phyloP scores from a whole-genome alignment of 2,329 filamentous ascomycete species.

The Zopfia rhizophila region DNA sequence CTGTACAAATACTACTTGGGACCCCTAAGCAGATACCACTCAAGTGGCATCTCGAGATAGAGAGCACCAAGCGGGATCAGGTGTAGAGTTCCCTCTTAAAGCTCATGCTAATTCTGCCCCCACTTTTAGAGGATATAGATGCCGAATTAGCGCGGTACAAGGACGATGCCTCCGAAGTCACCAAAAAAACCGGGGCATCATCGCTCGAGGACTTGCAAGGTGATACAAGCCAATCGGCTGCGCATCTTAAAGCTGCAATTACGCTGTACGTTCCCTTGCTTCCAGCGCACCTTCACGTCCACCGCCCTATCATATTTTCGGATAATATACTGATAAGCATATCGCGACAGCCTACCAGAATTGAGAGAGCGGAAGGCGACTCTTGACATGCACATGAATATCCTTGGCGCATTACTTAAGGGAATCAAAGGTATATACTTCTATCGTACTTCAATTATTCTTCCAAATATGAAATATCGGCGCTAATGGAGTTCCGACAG shows the following conservation, averaged over 20 bases:
- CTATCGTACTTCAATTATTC: background rate
- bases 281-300: too few species aligned
- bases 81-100: too few species aligned
- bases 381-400: constrained; percentile 99
- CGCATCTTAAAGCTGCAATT: constrained; percentile 95
- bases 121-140: constrained; percentile 98
- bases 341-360: too few species aligned
- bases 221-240: constrained; percentile 87
- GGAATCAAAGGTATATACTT: constrained; percentile 75
- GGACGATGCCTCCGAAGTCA: constrained; percentile 92
- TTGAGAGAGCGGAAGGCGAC: constrained; percentile 84
- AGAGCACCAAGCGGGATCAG: too few species aligned
- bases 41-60: too few species aligned
- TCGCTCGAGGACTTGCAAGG: constrained; percentile 93
- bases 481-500: constrained; percentile 47
- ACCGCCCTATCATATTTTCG: too few species aligned
- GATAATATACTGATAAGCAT: too few species aligned
- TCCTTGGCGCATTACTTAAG: constrained; percentile 79
- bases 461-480: background rate
- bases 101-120: too few species aligned
- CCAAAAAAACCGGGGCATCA: constrained; percentile 91
- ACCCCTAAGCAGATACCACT: too few species aligned
- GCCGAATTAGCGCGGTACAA: constrained; percentile 93
- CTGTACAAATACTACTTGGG: too few species aligned
- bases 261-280: too few species aligned